These are phyloP conservation scores for Kappamyces sp. DNA, from an alignment of 192 early-diverging fungal species.

Conservation along the genomic window DNA sequence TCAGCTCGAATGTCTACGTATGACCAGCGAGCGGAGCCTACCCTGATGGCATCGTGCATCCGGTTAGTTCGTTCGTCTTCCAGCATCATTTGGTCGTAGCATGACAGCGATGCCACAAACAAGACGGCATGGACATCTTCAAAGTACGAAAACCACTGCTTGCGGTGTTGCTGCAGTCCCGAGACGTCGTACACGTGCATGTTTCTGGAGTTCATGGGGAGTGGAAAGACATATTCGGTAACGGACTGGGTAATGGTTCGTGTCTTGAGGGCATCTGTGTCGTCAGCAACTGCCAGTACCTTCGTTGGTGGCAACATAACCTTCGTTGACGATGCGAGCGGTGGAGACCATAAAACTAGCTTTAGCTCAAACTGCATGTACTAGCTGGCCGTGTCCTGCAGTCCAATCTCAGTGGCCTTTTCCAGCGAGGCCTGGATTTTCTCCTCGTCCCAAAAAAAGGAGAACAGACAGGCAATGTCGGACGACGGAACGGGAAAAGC, in stretches of 20 bases:
- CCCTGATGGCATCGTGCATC: conserved; percentile 39
- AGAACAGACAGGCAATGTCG: too few relatives aligned
- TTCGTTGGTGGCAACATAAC: conserved; percentile 23
- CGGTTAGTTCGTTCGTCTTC: conserved; percentile 37
- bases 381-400: too few relatives aligned
- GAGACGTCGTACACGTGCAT: conserved; percentile 16
- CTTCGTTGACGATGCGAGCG: too few relatives aligned
- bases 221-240: conserved; percentile 30
- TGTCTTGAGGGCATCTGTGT: conserved; percentile 35
- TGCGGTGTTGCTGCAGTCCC: conserved; percentile 15
- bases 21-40: too few relatives aligned
- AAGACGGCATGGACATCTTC: conserved; percentile 37
- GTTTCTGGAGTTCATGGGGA: conserved; percentile 23
- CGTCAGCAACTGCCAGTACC: not conserved
- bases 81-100: conserved; percentile 40
- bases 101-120: conserved; percentile 32
- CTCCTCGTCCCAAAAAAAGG: too few relatives aligned
- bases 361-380: too few relatives aligned
- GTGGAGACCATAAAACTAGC: too few relatives aligned
- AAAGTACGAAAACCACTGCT: conserved; percentile 40
- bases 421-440: too few relatives aligned
- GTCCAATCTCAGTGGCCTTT: too few relatives aligned
- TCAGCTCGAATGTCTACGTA: conserved; percentile 32
- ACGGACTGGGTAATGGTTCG: conserved; percentile 31
- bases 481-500: too few relatives aligned